Conservation (phyloP, 78 protist species). For the Dictyostelium capitatum region DNA sequence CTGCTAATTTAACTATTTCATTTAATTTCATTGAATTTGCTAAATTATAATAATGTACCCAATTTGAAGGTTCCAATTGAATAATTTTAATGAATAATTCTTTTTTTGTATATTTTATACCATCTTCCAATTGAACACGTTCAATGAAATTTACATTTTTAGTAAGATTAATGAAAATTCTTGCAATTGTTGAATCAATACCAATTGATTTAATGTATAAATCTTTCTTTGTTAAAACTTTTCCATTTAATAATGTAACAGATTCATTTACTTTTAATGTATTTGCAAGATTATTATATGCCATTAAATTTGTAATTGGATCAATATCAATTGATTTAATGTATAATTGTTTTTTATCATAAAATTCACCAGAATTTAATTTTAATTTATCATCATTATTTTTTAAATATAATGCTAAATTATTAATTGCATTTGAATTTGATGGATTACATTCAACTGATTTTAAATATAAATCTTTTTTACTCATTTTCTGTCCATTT, state of each 20-base stretch:
- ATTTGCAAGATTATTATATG: conserved; percentile 9
- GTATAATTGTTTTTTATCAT: background rate
- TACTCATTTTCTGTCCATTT: background rate
- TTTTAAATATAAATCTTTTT: background rate
- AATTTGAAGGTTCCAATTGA: conserved; percentile 5
- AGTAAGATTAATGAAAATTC: background rate
- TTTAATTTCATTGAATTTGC: conserved; percentile 8
- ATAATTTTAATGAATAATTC: background rate
- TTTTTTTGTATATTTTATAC: background rate
- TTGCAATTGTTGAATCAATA: conserved; percentile 2
- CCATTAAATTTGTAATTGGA: background rate
- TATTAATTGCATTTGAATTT: background rate
- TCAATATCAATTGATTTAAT: background rate
- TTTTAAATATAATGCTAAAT: conserved; percentile 9
- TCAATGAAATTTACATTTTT: conserved; percentile 14
- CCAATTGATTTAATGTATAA: background rate
- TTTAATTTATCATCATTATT: conserved; percentile 9
- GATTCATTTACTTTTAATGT: conserved; percentile 14
- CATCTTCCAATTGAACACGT: background rate
- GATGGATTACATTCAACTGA: background rate
- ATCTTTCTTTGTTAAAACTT: background rate
- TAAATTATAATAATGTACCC: conserved; percentile 26
- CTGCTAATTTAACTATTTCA: background rate
- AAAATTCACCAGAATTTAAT: background rate
- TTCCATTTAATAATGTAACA: conserved; percentile 7